Evolutionary conservation across 371 early-diverging fungal genomes (phyloP), one percentile per base, ranked within the genome.

Genomic region (Sporodiniella umbellata): DNA sequence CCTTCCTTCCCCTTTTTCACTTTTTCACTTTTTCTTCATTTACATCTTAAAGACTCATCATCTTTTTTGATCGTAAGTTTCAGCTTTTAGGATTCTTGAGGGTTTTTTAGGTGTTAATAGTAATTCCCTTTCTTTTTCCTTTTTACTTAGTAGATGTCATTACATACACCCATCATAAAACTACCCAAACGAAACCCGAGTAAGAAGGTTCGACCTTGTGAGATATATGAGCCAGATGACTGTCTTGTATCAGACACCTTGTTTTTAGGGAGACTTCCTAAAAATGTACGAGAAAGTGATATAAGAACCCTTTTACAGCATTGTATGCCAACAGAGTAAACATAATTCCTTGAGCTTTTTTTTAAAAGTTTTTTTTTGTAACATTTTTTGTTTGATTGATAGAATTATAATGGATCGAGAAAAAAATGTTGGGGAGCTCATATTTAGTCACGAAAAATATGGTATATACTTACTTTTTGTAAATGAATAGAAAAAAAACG

Each of bases 241-340:
- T 60, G 37, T 14, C 33, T 75, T 17, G 76, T 75, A 11, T 60
- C 68, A 4, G 76, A 75, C 14, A 72, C 70, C 11, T 48, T 75
- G 25, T 69, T 59, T 50, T 42, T 75, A 21, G 63, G 66, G 18
- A 61, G 58, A 22, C 42, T 75, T 1, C 58, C 64, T 19, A 24
- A 39, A 8, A 54, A 59, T 21, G 56, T 75, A n/a, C 56, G 48
- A 40, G 76, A 75, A 45, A 51, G 47, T 12, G 76, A 75, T 48
- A 49, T 75, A 14, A 61, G 66, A 35, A 54, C 53, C 4, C 53
- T 75, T 40, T 42, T 75, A 17, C 70, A 75, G 28, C 56, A 64
- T 48, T 75, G 66, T 51, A 65, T 62, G 56, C 72, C 76, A 17
- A 45, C 54, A 17, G 72, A 75, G 76, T 75, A 68, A 49, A 68